Evolutionary conservation across 2,329 filamentous ascomycete genomes (phyloP).

Genomic region (Fonsecaea pugnacius): DNA sequence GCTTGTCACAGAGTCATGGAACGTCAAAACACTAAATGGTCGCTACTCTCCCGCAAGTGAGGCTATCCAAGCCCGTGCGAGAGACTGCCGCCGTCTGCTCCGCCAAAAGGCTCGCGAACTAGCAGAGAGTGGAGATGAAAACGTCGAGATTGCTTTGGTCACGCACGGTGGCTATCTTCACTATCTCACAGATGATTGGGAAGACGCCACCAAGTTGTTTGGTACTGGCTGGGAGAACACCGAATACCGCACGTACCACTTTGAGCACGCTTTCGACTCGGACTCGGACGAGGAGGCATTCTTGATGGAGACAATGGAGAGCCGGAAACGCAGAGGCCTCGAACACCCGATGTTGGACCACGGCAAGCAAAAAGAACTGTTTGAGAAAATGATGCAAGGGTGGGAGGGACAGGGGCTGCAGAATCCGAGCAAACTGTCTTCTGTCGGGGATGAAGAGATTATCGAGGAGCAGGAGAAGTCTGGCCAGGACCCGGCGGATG

Average conservation of each 20-base stretch:
- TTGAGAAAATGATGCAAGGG: slow-evolving; percentile 46
- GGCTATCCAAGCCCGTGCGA: slow-evolving; percentile 65
- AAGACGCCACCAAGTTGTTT: slow-evolving; percentile 51
- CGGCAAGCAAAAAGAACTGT: slow-evolving; percentile 46
- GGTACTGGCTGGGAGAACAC: slow-evolving; percentile 73
- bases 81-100: slow-evolving; percentile 64
- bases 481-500: background rate
- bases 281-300: slow-evolving; percentile 48
- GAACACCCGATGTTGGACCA: slow-evolving; percentile 42
- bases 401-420: slow-evolving; percentile 52
- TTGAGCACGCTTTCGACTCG: slow-evolving; percentile 47
- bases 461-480: slow-evolving; percentile 3
- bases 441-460: background rate
- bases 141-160: slow-evolving; percentile 71
- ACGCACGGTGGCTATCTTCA: slow-evolving; percentile 85
- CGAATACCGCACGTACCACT: slow-evolving; percentile 71
- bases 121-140: slow-evolving; percentile 60
- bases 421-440: slow-evolving; percentile 31
- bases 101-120: slow-evolving; percentile 61
- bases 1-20: slow-evolving; percentile 70
- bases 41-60: slow-evolving; percentile 52
- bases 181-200: slow-evolving; percentile 82
- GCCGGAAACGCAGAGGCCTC: slow-evolving; percentile 48
- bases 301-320: slow-evolving; percentile 49
- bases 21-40: slow-evolving; percentile 61